Percentiles rank a stretch among this genome's conserved stretches.
phyloP scores from a whole-genome alignment of 805 yeast genomes.

The Millerozyma acaciae region DNA sequence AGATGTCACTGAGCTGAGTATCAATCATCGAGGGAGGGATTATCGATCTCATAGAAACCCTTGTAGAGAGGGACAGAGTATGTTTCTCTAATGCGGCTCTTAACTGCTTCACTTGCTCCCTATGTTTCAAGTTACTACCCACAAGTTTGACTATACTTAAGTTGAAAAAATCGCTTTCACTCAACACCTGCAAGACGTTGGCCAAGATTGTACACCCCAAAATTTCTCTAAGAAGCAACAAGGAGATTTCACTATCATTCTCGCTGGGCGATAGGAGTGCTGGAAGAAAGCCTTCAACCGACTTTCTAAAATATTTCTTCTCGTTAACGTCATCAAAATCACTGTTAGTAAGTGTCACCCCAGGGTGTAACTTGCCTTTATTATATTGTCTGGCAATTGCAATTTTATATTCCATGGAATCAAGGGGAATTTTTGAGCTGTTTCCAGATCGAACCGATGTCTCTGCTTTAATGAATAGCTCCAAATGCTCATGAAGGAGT shows the following conservation, averaged over 20 bases:
- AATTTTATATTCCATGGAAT: conserved; percentile 33
- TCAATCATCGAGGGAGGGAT: neutral
- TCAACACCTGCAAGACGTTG: conserved; percentile 51
- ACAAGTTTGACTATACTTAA: conserved; percentile 54
- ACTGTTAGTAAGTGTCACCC: conserved; percentile 36
- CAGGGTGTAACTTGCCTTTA: conserved; percentile 56
- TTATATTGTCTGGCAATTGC: conserved; percentile 43
- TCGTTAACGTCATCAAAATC: conserved; percentile 32
- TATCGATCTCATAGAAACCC: neutral
- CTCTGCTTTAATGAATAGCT: conserved; percentile 43
- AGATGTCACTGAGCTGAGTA: neutral
- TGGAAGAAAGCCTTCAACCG: conserved; percentile 44
- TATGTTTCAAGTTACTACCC: conserved; percentile 64
- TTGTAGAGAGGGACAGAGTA: conserved; percentile 21
- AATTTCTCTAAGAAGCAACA: conserved; percentile 57
- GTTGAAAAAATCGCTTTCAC: conserved; percentile 79
- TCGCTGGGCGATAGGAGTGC: conserved; percentile 45
- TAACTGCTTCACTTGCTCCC: conserved; percentile 68
- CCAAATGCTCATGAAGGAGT: conserved; percentile 59
- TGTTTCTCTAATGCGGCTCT: conserved; percentile 69
- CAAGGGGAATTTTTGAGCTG: conserved; percentile 7
- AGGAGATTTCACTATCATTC: conserved; percentile 46
- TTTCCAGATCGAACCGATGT: conserved; percentile 27
- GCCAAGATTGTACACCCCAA: conserved; percentile 46
- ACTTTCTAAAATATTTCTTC: conserved; percentile 46